phyloP scores from a whole-genome alignment of 179 eudicot genomes.

The Spinacia oleracea region DNA sequence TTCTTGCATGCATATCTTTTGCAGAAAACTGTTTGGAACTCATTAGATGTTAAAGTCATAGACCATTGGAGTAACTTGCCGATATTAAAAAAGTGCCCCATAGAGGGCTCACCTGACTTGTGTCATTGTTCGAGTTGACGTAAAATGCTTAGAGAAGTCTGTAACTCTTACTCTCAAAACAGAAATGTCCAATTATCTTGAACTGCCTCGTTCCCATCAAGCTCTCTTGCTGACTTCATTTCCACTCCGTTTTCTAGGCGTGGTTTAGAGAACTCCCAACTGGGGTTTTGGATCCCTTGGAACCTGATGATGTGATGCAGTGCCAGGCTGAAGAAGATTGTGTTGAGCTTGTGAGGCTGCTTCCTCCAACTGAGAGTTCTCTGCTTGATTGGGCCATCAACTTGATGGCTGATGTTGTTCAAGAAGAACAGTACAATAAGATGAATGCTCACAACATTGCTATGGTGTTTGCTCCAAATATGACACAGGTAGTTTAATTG shows the following conservation, averaged over 20 bases:
- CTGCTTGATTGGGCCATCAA: slow-evolving; percentile 61
- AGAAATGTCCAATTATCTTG: neutral
- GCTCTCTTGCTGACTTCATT: slow-evolving; percentile 4
- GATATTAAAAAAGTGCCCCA: neutral
- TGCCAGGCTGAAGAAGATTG: slow-evolving; percentile 56
- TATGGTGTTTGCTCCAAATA: slow-evolving; percentile 61
- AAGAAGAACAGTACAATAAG: slow-evolving; percentile 49
- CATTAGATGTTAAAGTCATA: neutral
- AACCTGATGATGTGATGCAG: slow-evolving; percentile 52
- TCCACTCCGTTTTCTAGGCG: slow-evolving; percentile 36
- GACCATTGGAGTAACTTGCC: neutral
- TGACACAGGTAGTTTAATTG: slow-evolving; percentile 46
- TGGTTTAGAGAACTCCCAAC: slow-evolving; percentile 63
- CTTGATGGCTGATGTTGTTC: slow-evolving; percentile 58
- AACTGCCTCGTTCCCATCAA: neutral
- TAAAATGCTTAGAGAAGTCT: neutral
- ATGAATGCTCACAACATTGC: slow-evolving; percentile 63
- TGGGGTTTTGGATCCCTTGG: slow-evolving; percentile 53
- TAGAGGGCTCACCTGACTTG: too few relatives aligned
- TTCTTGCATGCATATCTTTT: neutral
- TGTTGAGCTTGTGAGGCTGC: slow-evolving; percentile 42
- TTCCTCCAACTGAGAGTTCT: slow-evolving; percentile 50
- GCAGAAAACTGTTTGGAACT: neutral
- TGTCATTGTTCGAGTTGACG: neutral
- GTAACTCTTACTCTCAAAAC: neutral